Base-by-base conservation (phyloP, 2,329 filamentous ascomycete species). In the Cordyceps farinosa region DNA sequence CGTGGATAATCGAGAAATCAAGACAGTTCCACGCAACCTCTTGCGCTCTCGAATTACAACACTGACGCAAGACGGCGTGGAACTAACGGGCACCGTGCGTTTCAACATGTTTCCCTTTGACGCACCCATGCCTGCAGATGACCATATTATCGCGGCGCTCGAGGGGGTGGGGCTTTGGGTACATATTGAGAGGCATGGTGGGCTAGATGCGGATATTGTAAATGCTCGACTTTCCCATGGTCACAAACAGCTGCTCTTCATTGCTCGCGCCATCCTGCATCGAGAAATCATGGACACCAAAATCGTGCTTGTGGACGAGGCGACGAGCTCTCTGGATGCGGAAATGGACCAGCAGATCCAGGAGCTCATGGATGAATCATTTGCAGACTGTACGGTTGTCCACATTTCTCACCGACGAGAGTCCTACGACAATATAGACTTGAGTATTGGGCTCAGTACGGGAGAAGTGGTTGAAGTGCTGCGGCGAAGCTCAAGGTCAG, bases 1-100 rank as follows among this genome's bases (percentile, higher is more conserved):
- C 3, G 61, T 76, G 0, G 72, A 76, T 32, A 69, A 68, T 15
- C 34, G 73, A 1, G 69, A 75, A n/a, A 67, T 74, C 11, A 65
- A 60, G 2, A 60, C n/a, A 0, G 62, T 76, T 0, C 48, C 67
- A 0, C 68, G 67, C 11, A 64, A 68, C 15, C 0, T 68, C 1
- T 42, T 75, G 10, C 68, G 73, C 2, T 69, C 69, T 1, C 70
- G 67, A 17, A 73, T 76, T 22, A 67, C 74, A 5, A 69, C 69
- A 0, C 64, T 75, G 0, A 62, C 74, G 0, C 75, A 76, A 47
- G 74, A 75, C 15, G 65, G 69, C 1, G 56, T 69, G 3, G 60
- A 64, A 22, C 63, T 69, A 2, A 63, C 63, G 7, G 66, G 67
- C 4, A 65, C 64, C 5, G 30, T 69, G 3, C 65, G 66, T 8